A percentile compares a stretch with the other conserved stretches of the same genome.
Conservation (phyloP, 225 moss, liverwort and hornwort genomes). For the Anthoceros angustus region DNA sequence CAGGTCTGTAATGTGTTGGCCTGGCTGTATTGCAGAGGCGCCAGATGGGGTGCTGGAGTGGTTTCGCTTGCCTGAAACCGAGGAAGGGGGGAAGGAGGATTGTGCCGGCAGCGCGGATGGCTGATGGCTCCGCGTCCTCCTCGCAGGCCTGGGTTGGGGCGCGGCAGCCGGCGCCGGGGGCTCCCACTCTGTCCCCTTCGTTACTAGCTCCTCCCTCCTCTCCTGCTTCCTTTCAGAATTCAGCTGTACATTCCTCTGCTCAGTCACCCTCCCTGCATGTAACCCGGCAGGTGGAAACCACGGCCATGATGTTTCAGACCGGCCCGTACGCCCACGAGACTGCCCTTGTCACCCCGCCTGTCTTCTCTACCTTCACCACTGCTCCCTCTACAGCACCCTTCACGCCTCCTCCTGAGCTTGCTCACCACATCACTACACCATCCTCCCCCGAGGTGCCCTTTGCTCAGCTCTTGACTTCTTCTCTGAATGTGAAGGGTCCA, state of each 20-base stretch:
- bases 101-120: slow-evolving; percentile 21
- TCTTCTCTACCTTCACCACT: slow-evolving; percentile 86
- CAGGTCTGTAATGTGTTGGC: background rate
- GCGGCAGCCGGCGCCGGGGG: slow-evolving; percentile 35
- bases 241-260: slow-evolving; percentile 77
- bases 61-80: slow-evolving; percentile 21
- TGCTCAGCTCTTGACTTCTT: slow-evolving; percentile 71
- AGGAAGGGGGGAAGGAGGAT: slow-evolving; percentile 27
- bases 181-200: slow-evolving; percentile 36
- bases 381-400: slow-evolving; percentile 98
- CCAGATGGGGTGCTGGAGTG: slow-evolving; percentile 35
- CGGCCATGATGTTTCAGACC: slow-evolving; percentile 87
- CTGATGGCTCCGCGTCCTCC: slow-evolving; percentile 18
- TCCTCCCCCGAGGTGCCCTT: slow-evolving; percentile 97
- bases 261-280: slow-evolving; percentile 69
- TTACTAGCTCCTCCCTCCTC: slow-evolving; percentile 96
- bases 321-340: slow-evolving; percentile 99
- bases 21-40: slow-evolving; percentile 16
- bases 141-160: slow-evolving; percentile 28
- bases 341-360: slow-evolving; percentile 96
- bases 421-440: slow-evolving; percentile 80
- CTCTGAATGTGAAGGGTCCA: slow-evolving; percentile 50
- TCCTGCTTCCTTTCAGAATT: slow-evolving; percentile 83
- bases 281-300: slow-evolving; percentile 40
- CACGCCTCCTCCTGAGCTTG: slow-evolving; percentile 93